These are phyloP conservation scores for Trypanosoma theileri DNA, from an alignment of 208 protist species.

Conservation along the genomic window DNA sequence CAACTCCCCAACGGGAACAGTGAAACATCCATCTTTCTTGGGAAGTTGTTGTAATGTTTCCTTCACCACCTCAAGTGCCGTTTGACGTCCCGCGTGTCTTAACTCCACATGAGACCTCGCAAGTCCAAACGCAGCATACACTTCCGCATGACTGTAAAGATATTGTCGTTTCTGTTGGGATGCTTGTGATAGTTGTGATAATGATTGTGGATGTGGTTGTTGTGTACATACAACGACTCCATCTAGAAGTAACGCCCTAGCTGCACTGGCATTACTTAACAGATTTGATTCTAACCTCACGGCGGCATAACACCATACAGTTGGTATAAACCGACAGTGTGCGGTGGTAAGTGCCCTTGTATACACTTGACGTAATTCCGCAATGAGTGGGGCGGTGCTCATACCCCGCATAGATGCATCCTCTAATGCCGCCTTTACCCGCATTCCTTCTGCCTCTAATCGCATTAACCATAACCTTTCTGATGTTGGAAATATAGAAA, in stretches of 20 bases:
- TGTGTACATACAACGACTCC: conserved; percentile 19
- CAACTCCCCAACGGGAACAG: conserved; percentile 51
- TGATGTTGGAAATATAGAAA: conserved; percentile 45
- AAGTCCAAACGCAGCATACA: conserved; percentile 38
- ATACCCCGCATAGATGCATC: conserved; percentile 6
- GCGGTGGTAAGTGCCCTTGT: conserved; percentile 33
- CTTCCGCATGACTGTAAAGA: conserved; percentile 14
- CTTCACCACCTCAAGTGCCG: conserved; percentile 61
- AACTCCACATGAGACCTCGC: conserved; percentile 43
- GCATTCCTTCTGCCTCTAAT: conserved; percentile 42
- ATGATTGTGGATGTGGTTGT: not conserved
- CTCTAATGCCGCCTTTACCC: conserved; percentile 7
- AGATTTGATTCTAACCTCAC: conserved; percentile 51
- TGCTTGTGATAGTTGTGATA: too few species aligned
- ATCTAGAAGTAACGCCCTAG: conserved; percentile 28
- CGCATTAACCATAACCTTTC: conserved; percentile 69
- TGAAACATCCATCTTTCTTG: conserved; percentile 65
- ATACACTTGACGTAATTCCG: conserved; percentile 48
- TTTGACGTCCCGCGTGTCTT: conserved; percentile 32
- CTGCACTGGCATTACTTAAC: conserved; percentile 29
- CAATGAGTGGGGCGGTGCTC: conserved; percentile 17
- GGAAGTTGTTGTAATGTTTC: conserved; percentile 66
- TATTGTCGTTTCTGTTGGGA: conserved; percentile 14
- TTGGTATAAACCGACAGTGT: conserved; percentile 45
- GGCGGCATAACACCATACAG: conserved; percentile 73